Base-by-base conservation (phyloP, 2,329 filamentous ascomycete genomes). In the Claviceps pusilla region DNA sequence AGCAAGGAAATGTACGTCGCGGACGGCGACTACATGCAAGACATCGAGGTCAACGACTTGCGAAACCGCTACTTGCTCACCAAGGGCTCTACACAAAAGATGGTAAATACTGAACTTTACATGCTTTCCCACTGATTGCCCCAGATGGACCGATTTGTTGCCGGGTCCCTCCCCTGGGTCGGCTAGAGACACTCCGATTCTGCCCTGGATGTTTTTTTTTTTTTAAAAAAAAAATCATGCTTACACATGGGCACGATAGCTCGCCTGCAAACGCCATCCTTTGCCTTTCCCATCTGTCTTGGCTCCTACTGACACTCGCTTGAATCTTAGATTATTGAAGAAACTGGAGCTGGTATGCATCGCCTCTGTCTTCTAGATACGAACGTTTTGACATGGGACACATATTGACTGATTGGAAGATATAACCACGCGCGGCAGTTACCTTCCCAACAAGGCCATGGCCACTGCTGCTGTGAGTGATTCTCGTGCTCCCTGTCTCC, bases 341-440 rank as follows among this genome's bases (percentile, higher is more conserved):
- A 96, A 67, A 97, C 91, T 84, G 93, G 93, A 80, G 91, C 93
- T 79, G 93, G 93, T 98, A 98, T 84, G 90, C 82, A 76, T 73
- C 55, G 50, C 69, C 49, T 55, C 55, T 55, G 37, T 28, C 75
- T 73, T 55, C 52, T 16, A n/a, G 31, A 19, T 19, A 19, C 24
- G 4, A 47, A 24, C 37, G 12, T 52, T 57, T 48, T 41, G 54
- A 55, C 60, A 65, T 65, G 69, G 64, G 69, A 62, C 68, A 63
- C 66, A 79, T 71, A 68, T 80, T 82, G 75, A 81, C 75, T 70
- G 63, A 29, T 41, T 43, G 28, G 72, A 66, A 97, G 93, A 98
- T 90, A 89, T 98, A 77, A 98, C 93, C 50, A 97, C 91, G 56
- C 86, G 91, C 68, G 93, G 93, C 73, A 91, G 84, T 67, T 98